Conservation (phyloP, 768 basidiomycete genomes). For the Termitomyces sp. region DNA sequence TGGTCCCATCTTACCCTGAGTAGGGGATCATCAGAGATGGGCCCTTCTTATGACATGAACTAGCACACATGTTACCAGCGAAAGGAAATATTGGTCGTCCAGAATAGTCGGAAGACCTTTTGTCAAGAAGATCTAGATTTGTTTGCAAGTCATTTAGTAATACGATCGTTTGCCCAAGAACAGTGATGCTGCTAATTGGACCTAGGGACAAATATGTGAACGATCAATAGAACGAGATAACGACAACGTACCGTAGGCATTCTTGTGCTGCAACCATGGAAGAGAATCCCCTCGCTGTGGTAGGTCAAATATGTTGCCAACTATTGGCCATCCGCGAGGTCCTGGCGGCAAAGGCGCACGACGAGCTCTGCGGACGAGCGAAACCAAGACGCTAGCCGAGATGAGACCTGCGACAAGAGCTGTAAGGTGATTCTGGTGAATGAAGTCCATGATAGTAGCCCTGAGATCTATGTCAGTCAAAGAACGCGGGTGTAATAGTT, state of each 20-base stretch:
- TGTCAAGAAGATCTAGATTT: constrained; percentile 33
- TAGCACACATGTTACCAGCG: constrained; percentile 28
- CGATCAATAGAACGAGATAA: constrained; percentile 8
- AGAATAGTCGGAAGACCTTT: constrained; percentile 28
- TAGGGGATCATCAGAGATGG: neutral
- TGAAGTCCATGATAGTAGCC: neutral
- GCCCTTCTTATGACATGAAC: constrained; percentile 1
- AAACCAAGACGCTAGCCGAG: neutral
- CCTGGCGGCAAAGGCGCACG: constrained; percentile 24
- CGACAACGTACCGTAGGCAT: constrained; percentile 15
- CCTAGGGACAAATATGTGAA: constrained; percentile 10
- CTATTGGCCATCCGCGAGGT: constrained; percentile 26
- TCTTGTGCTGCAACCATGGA: constrained; percentile 19
- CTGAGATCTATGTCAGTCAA: too few relatives aligned
- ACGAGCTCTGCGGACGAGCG: neutral
- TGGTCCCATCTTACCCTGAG: constrained; percentile 26
- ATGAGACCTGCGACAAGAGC: neutral
- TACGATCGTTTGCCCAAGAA: constrained; percentile 22
- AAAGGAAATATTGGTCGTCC: constrained; percentile 32
- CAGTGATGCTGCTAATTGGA: constrained; percentile 23
- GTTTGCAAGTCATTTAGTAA: constrained; percentile 24
- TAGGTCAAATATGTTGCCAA: constrained; percentile 30
- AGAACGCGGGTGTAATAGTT: too few relatives aligned
- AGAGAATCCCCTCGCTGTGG: constrained; percentile 19
- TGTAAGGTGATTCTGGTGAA: neutral